phyloP scores from a whole-genome alignment of 2,329 filamentous ascomycete genomes.

The Fusarium sp. region DNA sequence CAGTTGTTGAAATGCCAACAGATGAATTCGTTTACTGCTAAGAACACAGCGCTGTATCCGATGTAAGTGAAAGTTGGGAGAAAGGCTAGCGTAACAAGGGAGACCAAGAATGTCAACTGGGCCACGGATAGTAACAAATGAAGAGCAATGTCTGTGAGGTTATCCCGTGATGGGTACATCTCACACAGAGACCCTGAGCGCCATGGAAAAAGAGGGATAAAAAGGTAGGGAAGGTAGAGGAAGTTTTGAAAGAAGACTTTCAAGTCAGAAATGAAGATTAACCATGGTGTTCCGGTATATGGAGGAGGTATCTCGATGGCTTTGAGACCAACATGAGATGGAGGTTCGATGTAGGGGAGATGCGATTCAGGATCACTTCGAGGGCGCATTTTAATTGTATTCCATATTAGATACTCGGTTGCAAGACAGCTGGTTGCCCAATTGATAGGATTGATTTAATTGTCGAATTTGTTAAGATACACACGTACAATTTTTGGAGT shows the following conservation, averaged over 20 bases:
- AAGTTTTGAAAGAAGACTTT: slow-evolving; percentile 22
- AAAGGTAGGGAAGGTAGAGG: slow-evolving; percentile 17
- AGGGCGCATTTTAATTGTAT: not conserved
- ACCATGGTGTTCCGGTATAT: slow-evolving; percentile 25
- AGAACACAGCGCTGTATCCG: slow-evolving; percentile 1
- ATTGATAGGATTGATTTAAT: no score
- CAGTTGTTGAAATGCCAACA: slow-evolving; percentile 29
- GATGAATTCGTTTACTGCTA: slow-evolving; percentile 7
- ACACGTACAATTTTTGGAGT: not conserved
- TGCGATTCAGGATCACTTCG: not conserved
- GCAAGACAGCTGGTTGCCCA: no score
- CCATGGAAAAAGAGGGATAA: slow-evolving; percentile 14
- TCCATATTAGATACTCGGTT: no score
- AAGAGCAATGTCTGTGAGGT: slow-evolving; percentile 12
- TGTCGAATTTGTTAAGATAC: not conserved
- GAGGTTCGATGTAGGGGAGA: slow-evolving; percentile 19
- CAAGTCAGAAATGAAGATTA: slow-evolving; percentile 15
- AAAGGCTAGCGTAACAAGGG: not conserved
- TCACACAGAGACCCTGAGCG: slow-evolving; percentile 15
- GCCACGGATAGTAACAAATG: slow-evolving; percentile 13
- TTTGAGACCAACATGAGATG: slow-evolving; percentile 17
- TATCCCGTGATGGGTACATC: slow-evolving; percentile 21
- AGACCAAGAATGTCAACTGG: slow-evolving; percentile 17
- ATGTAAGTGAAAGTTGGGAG: slow-evolving; percentile 14
- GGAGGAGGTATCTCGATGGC: slow-evolving; percentile 15